phyloP scores from a whole-genome alignment of 495 filamentous ascomycete species.

The Aspergillus coremiiformis region DNA sequence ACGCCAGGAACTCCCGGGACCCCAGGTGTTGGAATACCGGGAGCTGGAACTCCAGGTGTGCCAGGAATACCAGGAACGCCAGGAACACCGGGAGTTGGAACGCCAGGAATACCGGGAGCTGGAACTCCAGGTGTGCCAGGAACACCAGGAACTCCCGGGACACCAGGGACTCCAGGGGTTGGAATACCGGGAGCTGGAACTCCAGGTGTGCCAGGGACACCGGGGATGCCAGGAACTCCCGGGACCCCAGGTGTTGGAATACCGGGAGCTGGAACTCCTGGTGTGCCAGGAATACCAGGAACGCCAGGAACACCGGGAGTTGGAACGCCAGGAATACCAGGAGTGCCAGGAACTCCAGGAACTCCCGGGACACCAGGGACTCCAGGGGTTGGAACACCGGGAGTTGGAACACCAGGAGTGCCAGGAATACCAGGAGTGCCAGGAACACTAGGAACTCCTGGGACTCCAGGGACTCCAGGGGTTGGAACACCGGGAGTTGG shows the following conservation, averaged over 20 bases:
- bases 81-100: neutral
- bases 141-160: conserved; percentile 4
- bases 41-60: neutral
- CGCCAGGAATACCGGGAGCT: conserved; percentile 4
- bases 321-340: conserved; percentile 7
- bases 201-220: neutral
- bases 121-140: conserved; percentile 4
- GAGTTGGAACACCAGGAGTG: conserved; percentile 10
- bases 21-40: conserved; percentile 3
- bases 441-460: neutral
- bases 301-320: neutral
- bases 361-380: conserved; percentile 1
- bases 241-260: conserved; percentile 5
- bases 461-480: neutral
- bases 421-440: neutral
- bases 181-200: neutral
- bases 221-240: neutral
- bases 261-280: neutral
- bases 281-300: conserved; percentile 7
- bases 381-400: conserved; percentile 3
- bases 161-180: conserved; percentile 15
- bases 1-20: neutral
- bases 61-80: conserved; percentile 8
- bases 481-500: neutral
- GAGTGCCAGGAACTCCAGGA: conserved; percentile 2